These are phyloP conservation scores for Inga laurina DNA, from an alignment of 306 rosid genomes.

Conservation along the genomic window DNA sequence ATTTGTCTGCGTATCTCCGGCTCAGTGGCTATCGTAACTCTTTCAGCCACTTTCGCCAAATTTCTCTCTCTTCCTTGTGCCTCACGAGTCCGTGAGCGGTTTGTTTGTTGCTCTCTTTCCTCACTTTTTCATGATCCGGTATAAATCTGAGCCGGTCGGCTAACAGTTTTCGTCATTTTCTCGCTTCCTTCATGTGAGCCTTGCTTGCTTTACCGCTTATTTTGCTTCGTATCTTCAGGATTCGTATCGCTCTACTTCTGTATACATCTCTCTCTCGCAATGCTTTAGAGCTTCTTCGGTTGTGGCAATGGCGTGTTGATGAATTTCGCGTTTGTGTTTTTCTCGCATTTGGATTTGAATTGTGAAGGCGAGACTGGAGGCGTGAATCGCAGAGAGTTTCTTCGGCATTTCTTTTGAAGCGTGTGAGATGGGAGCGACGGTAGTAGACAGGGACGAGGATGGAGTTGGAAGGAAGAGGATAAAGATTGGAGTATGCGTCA, in stretches of 20 bases:
- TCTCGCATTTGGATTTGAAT: constrained; percentile 1
- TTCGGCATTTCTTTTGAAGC: background rate
- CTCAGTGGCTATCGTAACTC: background rate
- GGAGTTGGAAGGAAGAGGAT: constrained; percentile 48
- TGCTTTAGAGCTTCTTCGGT: background rate
- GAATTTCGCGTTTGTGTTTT: constrained; percentile 5
- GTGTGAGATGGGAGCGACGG: background rate
- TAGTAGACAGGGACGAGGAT: constrained; percentile 31
- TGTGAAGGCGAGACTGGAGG: constrained; percentile 2
- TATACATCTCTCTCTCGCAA: constrained; percentile 14
- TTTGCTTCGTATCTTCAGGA: constrained; percentile 13
- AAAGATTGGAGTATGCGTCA: constrained; percentile 90
- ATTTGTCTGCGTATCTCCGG: background rate
- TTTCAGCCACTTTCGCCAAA: background rate
- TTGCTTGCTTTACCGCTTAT: background rate
- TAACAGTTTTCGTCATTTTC: constrained; percentile 18
- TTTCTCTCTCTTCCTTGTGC: background rate
- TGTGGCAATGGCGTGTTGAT: background rate
- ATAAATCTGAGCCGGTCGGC: constrained; percentile 12
- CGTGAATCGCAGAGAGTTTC: constrained; percentile 18
- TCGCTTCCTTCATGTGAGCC: constrained; percentile 9
- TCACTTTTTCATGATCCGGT: constrained; percentile 9
- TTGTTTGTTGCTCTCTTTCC: background rate
- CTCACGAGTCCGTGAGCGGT: constrained; percentile 1
- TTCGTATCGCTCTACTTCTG: background rate